Evolutionary conservation across 2,329 filamentous ascomycete genomes (phyloP).

Genomic region (Ascochyta pisi): DNA sequence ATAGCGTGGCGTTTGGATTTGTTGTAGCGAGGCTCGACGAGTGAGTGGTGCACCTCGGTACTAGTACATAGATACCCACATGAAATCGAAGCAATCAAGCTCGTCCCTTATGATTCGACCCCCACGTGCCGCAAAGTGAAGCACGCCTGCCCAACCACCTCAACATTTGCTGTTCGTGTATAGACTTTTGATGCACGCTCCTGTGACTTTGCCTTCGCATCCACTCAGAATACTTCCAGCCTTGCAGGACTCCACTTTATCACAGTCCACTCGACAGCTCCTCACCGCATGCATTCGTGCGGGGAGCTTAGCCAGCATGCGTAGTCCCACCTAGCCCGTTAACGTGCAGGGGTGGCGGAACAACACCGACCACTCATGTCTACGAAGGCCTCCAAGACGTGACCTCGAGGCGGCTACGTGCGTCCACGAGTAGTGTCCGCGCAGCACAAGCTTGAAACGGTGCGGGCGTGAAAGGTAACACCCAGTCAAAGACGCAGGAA

Average conservation of each 20-base stretch:
- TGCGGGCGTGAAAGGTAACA: constrained; percentile 29
- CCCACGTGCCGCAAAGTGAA: constrained; percentile 14
- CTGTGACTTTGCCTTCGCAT: background rate
- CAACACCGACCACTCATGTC: constrained; percentile 31
- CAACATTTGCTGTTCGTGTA: constrained; percentile 14
- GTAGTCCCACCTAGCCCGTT: constrained; percentile 26
- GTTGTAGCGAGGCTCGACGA: background rate
- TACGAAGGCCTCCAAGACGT: constrained; percentile 31
- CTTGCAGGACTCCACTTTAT: constrained; percentile 20
- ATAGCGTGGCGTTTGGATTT: constrained; percentile 48
- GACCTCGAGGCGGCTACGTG: constrained; percentile 36
- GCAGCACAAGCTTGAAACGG: constrained; percentile 35
- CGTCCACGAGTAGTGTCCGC: constrained; percentile 23
- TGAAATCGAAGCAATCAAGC: constrained; percentile 13
- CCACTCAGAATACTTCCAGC: constrained; percentile 17
- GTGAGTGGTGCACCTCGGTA: constrained; percentile 8
- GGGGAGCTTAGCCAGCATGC: constrained; percentile 29
- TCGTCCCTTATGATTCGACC: constrained; percentile 14
- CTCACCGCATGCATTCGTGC: constrained; percentile 18
- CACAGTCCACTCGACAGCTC: constrained; percentile 22
- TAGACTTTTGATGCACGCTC: constrained; percentile 2
- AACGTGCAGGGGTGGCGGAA: constrained; percentile 24
- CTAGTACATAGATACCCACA: constrained; percentile 15
- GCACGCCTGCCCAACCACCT: constrained; percentile 23
- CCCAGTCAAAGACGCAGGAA: constrained; percentile 47